Conservation (phyloP, 2,329 filamentous ascomycete species). For the Decorospora gaudefroyi region DNA sequence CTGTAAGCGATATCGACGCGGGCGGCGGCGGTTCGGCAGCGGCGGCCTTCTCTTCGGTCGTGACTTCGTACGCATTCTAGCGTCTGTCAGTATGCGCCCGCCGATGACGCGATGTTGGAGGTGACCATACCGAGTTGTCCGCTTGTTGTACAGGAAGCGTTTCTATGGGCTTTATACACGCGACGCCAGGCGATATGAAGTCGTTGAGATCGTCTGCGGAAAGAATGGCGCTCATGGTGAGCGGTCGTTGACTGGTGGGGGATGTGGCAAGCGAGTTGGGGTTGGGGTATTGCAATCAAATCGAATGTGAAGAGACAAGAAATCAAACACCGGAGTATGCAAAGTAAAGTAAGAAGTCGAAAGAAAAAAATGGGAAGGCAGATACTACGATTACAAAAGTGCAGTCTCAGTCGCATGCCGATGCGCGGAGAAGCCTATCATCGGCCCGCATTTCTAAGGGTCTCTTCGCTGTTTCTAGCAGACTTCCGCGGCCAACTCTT, state of each 20-base stretch:
- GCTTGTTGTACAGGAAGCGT: conserved; percentile 70
- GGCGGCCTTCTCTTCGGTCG: conserved; percentile 79
- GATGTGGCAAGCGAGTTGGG: conserved; percentile 21
- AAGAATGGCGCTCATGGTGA: conserved; percentile 89
- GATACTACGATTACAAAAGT: conserved; percentile 15
- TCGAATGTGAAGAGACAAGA: background rate
- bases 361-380: conserved; percentile 8
- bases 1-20: conserved; percentile 92
- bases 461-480: conserved; percentile 12
- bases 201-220: conserved; percentile 97
- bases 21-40: conserved; percentile 64
- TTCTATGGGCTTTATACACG: conserved; percentile 97
- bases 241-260: conserved; percentile 15
- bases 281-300: background rate
- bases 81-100: conserved; percentile 33
- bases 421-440: conserved; percentile 40
- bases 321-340: conserved; percentile 1
- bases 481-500: conserved; percentile 29
- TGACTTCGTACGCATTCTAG: conserved; percentile 77
- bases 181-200: conserved; percentile 96
- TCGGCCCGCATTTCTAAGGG: conserved; percentile 33
- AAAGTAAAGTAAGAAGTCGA: background rate
- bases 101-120: conserved; percentile 11
- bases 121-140: conserved; percentile 50
- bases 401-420: conserved; percentile 11